Evolutionary conservation across 495 filamentous ascomycete species (phyloP).

Genomic region (Pseudevernia furfuracea): DNA sequence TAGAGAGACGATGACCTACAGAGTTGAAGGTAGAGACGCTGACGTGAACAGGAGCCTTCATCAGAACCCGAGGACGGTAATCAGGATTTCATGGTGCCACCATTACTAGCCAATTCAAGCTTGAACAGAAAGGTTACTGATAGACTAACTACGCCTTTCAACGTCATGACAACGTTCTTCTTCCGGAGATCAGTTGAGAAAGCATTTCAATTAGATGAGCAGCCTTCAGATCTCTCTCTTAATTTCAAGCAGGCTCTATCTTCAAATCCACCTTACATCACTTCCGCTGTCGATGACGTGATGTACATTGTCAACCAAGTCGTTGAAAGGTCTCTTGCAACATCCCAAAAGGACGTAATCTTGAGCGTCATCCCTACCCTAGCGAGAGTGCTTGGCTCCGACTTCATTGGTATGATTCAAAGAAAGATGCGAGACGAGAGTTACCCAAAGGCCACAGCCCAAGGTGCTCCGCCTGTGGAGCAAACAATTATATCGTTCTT

Average conservation of each 20-base stretch:
- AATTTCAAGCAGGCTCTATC: conserved; percentile 58
- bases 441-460: conserved; percentile 68
- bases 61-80: conserved; percentile 26
- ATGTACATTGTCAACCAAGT: conserved; percentile 98
- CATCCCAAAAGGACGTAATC: conserved; percentile 68
- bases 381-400: conserved; percentile 77
- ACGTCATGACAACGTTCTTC: conserved; percentile 87
- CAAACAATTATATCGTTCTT: conserved; percentile 77
- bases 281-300: conserved; percentile 92
- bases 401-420: conserved; percentile 95
- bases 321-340: conserved; percentile 74
- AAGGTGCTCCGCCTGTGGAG: conserved; percentile 75
- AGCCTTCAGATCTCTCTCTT: conserved; percentile 69
- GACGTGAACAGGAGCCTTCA: conserved; percentile 36
- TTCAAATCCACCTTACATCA: conserved; percentile 79
- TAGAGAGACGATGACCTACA: conserved; percentile 34
- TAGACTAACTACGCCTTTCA: conserved; percentile 69
- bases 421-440: conserved; percentile 94
- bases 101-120: conserved; percentile 64
- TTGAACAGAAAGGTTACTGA: conserved; percentile 66
- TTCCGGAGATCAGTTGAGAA: conserved; percentile 92
- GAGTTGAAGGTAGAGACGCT: conserved; percentile 7
- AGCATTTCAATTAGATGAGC: conserved; percentile 95
- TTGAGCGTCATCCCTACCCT: conserved; percentile 70
- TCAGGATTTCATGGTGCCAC: conserved; percentile 51